Evolutionary conservation across 2,329 filamentous ascomycete species (phyloP), one percentile per base, ranked within the genome.

Genomic region (Colletotrichum truncatum): DNA sequence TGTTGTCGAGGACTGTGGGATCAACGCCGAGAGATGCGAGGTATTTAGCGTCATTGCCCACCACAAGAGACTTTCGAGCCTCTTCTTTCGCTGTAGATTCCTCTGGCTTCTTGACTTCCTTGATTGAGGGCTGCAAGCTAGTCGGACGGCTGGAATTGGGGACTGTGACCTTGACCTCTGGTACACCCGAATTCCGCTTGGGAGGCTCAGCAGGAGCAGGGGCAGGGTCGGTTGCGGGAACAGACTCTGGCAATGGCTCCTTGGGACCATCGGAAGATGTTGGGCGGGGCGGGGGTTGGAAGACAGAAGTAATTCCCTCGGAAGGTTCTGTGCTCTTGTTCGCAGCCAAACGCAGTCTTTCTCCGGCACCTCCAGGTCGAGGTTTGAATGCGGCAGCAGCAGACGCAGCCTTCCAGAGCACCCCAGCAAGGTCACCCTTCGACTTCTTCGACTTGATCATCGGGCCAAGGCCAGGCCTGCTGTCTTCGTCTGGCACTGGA

Each of bases 391-490:
- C 79, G 11, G 73, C 74, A 1, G 85, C 85, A 23, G 91, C 88
- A 59, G 85, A 88, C 1, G 93, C 93, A 23, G 93, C 93, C 77
- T 93, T 97, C 79, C 92, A 92, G 67, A 98, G 87, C 6, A 87
- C 85, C 34, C 87, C 90, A 18, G 92, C 92, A 71, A 96, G 84
- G 61, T 96, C 90, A n/a, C 84, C 85, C 67, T 86, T 89, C 1
- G 89, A 90, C 67, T 87, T 88, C 74, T 93, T 93, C 68, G 91
- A 88, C 77, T 93, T 95, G 72, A 98, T 91, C 94, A 97, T 97
- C 2, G 94, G 93, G 0, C 93, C 93, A 6, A 97, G 84, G 1
- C 93, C 94, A 16, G 93, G 93, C n/a, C 93, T 80, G 6, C 67
- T 73, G 2, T 85, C 82, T 55, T 84, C 81, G 3, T 69, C 56